phyloP scores from a whole-genome alignment of 345 rosid genomes.

The Noccaea caerulescens region DNA sequence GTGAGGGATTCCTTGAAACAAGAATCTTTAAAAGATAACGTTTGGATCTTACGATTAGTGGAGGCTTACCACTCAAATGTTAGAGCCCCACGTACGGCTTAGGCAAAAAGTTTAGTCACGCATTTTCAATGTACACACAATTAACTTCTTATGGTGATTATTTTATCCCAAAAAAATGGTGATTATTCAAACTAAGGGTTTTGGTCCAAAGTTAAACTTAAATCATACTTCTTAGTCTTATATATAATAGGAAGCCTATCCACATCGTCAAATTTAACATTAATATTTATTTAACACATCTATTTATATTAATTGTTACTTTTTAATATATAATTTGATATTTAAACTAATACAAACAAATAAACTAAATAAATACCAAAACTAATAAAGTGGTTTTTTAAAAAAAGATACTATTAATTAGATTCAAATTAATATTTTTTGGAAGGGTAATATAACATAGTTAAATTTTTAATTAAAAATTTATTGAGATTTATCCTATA shows the following conservation, averaged over 20 bases:
- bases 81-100: slow-evolving; percentile 27
- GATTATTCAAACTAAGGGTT: neutral
- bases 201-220: slow-evolving; percentile 12
- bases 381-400: no score
- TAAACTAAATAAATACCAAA: neutral
- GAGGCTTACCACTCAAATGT: slow-evolving; percentile 35
- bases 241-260: no score
- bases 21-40: slow-evolving; percentile 14
- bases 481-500: no score
- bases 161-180: neutral
- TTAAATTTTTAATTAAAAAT: no score
- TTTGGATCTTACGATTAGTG: slow-evolving; percentile 19
- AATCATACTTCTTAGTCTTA: neutral
- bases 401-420: no score
- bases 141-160: neutral
- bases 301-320: no score
- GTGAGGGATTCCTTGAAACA: slow-evolving; percentile 22
- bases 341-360: no score
- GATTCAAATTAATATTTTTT: no score
- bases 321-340: no score
- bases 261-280: no score
- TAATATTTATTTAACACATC: no score
- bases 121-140: slow-evolving; percentile 1
- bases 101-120: neutral
- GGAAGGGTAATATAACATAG: no score